These are phyloP conservation scores for Kockovaella imperatae DNA, from an alignment of 768 basidiomycete species.

Conservation along the genomic window DNA sequence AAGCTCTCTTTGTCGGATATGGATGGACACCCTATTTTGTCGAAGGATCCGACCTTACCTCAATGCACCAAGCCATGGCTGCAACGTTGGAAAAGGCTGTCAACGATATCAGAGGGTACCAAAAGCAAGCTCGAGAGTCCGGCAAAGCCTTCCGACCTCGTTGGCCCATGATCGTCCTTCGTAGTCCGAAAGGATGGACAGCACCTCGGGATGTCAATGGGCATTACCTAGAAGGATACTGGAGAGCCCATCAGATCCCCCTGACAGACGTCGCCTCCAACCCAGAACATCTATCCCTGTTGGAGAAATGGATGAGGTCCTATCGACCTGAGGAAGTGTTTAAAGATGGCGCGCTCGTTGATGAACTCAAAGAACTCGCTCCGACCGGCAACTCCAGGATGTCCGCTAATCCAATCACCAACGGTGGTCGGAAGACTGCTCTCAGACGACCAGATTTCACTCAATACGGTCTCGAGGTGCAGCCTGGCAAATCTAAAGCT, in stretches of 20 bases:
- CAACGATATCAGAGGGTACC: constrained; percentile 30
- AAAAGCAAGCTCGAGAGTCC: constrained; percentile 31
- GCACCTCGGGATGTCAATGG: constrained; percentile 62
- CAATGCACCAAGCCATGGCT: constrained; percentile 41
- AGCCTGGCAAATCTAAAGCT: constrained; percentile 23
- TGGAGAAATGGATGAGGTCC: constrained; percentile 65
- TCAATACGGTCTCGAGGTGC: constrained; percentile 28
- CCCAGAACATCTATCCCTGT: constrained; percentile 54
- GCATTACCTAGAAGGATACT: constrained; percentile 69
- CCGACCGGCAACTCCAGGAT: constrained; percentile 47
- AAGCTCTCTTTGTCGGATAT: constrained; percentile 35
- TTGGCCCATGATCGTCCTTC: constrained; percentile 42
- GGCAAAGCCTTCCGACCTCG: constrained; percentile 40
- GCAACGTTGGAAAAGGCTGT: constrained; percentile 32
- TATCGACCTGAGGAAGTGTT: constrained; percentile 67
- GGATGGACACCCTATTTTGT: constrained; percentile 41
- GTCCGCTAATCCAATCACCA: constrained; percentile 36
- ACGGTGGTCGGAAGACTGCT: constrained; percentile 27
- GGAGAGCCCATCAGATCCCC: constrained; percentile 81
- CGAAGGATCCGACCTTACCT: constrained; percentile 33
- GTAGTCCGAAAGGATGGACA: constrained; percentile 52
- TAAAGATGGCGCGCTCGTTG: constrained; percentile 51
- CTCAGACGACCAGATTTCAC: constrained; percentile 27
- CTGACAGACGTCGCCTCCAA: constrained; percentile 67
- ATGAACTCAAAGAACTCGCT: constrained; percentile 56